Evolutionary conservation across 1,284 basidiomycete genomes (phyloP), one percentile per base, ranked within the genome.

Genomic region (Moesziomyces parantarcticus): DNA sequence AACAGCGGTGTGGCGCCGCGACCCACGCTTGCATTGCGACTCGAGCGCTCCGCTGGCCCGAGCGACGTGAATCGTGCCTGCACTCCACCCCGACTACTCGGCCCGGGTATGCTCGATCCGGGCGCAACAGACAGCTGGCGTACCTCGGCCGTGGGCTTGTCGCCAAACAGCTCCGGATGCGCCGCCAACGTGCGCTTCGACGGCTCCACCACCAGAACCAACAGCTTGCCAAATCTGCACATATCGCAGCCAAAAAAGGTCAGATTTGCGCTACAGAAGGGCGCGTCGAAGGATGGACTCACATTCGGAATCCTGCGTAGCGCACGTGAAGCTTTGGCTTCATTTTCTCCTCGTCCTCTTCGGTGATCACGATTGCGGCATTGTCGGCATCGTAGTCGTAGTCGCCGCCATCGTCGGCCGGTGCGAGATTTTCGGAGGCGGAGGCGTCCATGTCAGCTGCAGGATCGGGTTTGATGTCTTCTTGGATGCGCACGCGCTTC

Each of bases 161-260:
- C 63, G 16, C 72, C 73, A 41, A 78, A 76, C 21, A 78, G 70
- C 49, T 75, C 64, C 2, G 75, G 68, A 43, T 68, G 50, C 2
- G 62, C 62, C 20, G 71, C 67, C 3, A 77, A 51, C n/a, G 61
- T 58, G 5, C 68, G 56, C 40, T 72, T 75, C 11, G 68, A 63
- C 21, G 75, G 75, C 50, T 77, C 78, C 13, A 69, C 66, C 22
- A 79, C 78, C 34, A 80, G 63, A 3, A 81, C 72, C 18, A 81
- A 69, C 49, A 79, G 67, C 49, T 75, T 75, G 57, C 78, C 78
- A 54, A 80, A 81, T 22, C 75, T 80, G 52, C n/a, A n/a, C n/a
- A n/a, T n/a, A n/a, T n/a, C n/a, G n/a, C n/a, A n/a, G n/a, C n/a
- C n/a, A 25, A 39, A 2, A 14, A 5, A 54, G 13, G 21, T n/a